Percentiles rank a stretch among this genome's conserved stretches.
phyloP scores from a whole-genome alignment of 2,329 filamentous ascomycete genomes.

The Fusarium sp. region DNA sequence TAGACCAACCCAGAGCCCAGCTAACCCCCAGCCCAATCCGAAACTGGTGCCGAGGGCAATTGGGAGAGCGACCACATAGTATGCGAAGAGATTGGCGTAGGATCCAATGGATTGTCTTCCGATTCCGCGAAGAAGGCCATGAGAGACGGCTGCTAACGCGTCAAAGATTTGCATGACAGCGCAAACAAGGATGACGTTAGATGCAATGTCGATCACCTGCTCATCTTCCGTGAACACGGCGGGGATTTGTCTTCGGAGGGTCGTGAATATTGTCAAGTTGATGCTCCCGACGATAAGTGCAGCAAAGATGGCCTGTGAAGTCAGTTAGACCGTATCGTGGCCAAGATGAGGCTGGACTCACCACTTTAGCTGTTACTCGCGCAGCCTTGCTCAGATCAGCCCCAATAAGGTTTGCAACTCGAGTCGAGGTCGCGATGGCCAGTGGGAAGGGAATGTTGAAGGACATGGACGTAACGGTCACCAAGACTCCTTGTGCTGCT shows the following conservation, averaged over 20 bases:
- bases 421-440: slow-evolving; percentile 86
- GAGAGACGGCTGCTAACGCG: slow-evolving; percentile 78
- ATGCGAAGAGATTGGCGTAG: slow-evolving; percentile 85
- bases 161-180: slow-evolving; percentile 93
- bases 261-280: slow-evolving; percentile 76
- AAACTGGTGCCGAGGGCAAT: slow-evolving; percentile 82
- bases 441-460: slow-evolving; percentile 93
- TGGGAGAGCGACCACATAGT: slow-evolving; percentile 85
- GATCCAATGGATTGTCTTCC: slow-evolving; percentile 88
- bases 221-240: slow-evolving; percentile 76
- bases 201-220: slow-evolving; percentile 72
- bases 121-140: slow-evolving; percentile 84
- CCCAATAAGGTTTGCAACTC: slow-evolving; percentile 89
- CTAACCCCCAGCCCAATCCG: slow-evolving; percentile 76
- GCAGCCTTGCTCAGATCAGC: slow-evolving; percentile 82
- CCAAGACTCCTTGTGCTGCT: slow-evolving; percentile 85
- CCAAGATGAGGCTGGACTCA: slow-evolving; percentile 41
- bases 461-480: slow-evolving; percentile 78
- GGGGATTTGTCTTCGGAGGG: slow-evolving; percentile 76
- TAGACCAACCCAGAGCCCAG: slow-evolving; percentile 84
- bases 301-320: slow-evolving; percentile 62
- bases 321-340: rapidly evolving
- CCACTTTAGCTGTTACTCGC: slow-evolving; percentile 79
- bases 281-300: slow-evolving; percentile 76
- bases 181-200: slow-evolving; percentile 77